phyloP scores from a whole-genome alignment of 2,329 filamentous ascomycete species.

The Pyrenochaeta sp. region DNA sequence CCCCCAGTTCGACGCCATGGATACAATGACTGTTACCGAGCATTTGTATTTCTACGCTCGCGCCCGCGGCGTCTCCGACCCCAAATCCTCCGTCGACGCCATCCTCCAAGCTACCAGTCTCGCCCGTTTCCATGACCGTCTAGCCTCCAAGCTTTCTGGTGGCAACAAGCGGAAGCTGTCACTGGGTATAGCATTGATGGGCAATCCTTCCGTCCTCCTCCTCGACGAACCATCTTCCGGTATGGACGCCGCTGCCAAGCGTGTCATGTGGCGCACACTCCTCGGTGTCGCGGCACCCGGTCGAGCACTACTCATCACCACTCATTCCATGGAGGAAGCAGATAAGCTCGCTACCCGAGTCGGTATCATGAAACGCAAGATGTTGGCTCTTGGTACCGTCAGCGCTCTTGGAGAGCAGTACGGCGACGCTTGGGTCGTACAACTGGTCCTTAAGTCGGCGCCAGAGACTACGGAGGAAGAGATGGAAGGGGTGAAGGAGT shows the following conservation, averaged over 20 bases:
- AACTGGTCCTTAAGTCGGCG: slow-evolving; percentile 78
- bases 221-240: slow-evolving; percentile 90
- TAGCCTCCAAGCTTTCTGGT: slow-evolving; percentile 82
- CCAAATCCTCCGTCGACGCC: slow-evolving; percentile 78
- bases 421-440: slow-evolving; percentile 81
- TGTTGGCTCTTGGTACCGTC: slow-evolving; percentile 84
- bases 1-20: slow-evolving; percentile 79
- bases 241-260: slow-evolving; percentile 89
- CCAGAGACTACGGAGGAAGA: slow-evolving; percentile 75
- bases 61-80: slow-evolving; percentile 77
- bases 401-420: slow-evolving; percentile 76
- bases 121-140: slow-evolving; percentile 72
- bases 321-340: slow-evolving; percentile 95
- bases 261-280: slow-evolving; percentile 91
- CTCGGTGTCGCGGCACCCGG: slow-evolving; percentile 73
- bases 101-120: slow-evolving; percentile 85
- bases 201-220: slow-evolving; percentile 85
- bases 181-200: slow-evolving; percentile 89
- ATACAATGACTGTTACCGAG: slow-evolving; percentile 88
- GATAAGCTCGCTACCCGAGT: slow-evolving; percentile 84
- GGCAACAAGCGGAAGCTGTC: slow-evolving; percentile 95
- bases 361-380: slow-evolving; percentile 83
- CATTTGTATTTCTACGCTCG: slow-evolving; percentile 89
- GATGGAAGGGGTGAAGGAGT: slow-evolving; percentile 70
- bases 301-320: slow-evolving; percentile 86